Evolutionary conservation across 345 rosid species (phyloP), one percentile per base, ranked within the genome.

Genomic region (Dipteronia dyeriana): DNA sequence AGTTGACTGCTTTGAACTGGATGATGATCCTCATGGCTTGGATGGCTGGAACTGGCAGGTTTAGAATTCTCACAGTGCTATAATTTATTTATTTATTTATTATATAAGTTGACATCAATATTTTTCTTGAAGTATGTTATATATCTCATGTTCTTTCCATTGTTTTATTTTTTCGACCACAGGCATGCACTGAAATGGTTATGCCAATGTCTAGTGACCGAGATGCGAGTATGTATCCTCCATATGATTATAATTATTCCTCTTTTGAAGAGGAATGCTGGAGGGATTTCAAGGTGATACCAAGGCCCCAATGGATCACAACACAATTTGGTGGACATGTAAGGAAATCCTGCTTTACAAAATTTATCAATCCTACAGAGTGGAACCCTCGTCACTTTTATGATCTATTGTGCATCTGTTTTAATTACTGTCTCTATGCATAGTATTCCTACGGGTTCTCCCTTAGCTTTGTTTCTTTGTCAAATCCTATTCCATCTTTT

Each of bases 31-130:
- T 72, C 99, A 95, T 77, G 98, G 98, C 79, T 79, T 91, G 87
- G 86, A 84, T 82, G 96, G 97, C 59, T 92, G 99, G 99, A 82
- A 92, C 81, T 95, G 96, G 98, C 97, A 95, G 99, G 98, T 91
- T 25, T 45, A 51, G 75, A 77, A 45, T 56, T 51, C 45, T 56
- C 49, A 20, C 23, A 7, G 47, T 66, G 64, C 68, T 34, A 9
- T 25, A 2, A 3, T 34, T 69, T 22, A 56, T 23, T 79, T 3
- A 57, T 14, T 64, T 3, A 57, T 14, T 64, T 20, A 23, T 66
- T 75, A 14, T 31, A 23, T 7, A 60, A 45, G 74, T 61, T 51
- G n/a, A 20, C 41, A 64, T 39, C 26, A 20, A 29, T 69, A 4
- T 31, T 51, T 73, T 38, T 53, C 74, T 62, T 43, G 38, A n/a